phyloP scores from a whole-genome alignment of 495 filamentous ascomycete genomes.

The Daldinia decipiens region DNA sequence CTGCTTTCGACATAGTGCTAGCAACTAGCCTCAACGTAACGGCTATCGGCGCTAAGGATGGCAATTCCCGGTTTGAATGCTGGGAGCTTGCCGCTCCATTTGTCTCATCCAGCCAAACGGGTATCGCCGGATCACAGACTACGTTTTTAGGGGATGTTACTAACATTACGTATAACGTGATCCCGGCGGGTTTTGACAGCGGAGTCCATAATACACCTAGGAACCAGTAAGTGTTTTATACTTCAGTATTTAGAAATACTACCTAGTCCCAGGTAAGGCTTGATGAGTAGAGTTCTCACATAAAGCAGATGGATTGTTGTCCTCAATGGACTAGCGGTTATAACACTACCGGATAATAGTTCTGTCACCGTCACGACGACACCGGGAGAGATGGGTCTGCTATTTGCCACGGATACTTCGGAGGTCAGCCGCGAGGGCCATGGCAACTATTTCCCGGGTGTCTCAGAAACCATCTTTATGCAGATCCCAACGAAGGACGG shows the following conservation, averaged over 20 bases:
- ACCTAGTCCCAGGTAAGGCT: not conserved
- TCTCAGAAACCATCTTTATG: not conserved
- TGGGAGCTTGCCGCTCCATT: not conserved
- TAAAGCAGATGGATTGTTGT: not conserved
- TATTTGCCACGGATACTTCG: not conserved
- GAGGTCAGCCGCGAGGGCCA: not conserved
- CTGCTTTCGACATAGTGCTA: not conserved
- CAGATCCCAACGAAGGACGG: constrained; percentile 1
- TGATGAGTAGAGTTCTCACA: not conserved
- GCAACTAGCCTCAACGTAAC: constrained; percentile 3
- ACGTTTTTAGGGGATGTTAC: not conserved
- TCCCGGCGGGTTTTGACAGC: not conserved
- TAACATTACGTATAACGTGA: not conserved
- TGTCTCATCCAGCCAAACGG: not conserved
- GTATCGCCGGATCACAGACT: not conserved
- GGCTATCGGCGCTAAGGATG: not conserved
- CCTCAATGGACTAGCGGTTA: not conserved
- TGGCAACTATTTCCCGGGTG: constrained; percentile 1
- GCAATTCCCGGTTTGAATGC: not conserved
- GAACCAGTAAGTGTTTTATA: not conserved
- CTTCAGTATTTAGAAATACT: not conserved
- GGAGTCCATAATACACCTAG: not conserved
- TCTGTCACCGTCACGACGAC: not conserved
- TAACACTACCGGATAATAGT: not conserved
- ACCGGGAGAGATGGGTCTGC: not conserved